Evolutionary conservation across 1,284 basidiomycete genomes (phyloP).

Genomic region (Erythrobasidium hasegawianum): DNA sequence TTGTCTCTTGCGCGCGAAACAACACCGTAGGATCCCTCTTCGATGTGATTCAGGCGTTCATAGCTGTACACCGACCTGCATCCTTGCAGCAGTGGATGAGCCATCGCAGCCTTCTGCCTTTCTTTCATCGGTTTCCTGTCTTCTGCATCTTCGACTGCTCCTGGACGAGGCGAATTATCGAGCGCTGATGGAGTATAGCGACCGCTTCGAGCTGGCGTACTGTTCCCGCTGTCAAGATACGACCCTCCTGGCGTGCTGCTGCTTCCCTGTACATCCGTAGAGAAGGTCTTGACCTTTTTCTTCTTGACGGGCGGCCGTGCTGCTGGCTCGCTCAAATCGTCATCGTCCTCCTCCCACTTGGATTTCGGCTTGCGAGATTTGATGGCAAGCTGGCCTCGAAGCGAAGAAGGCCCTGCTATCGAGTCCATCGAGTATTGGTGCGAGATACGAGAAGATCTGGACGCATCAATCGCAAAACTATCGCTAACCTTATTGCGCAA

Average conservation of each 20-base stretch:
- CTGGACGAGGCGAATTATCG: slow-evolving; percentile 12
- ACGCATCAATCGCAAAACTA: too few species aligned
- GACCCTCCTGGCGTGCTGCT: slow-evolving; percentile 17
- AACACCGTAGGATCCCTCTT: slow-evolving; percentile 91
- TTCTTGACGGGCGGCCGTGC: slow-evolving; percentile 30
- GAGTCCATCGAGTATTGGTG: slow-evolving; percentile 6
- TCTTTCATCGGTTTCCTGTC: slow-evolving; percentile 8
- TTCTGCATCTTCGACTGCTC: neutral
- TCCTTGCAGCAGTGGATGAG: slow-evolving; percentile 38
- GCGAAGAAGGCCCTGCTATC: slow-evolving; percentile 4
- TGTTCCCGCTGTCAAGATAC: slow-evolving; percentile 4
- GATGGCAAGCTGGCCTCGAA: neutral
- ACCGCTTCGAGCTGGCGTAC: slow-evolving; percentile 11
- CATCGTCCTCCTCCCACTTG: slow-evolving; percentile 41
- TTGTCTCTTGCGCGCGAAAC: slow-evolving; percentile 94
- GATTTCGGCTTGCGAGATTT: slow-evolving; percentile 55
- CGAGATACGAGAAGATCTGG: too few species aligned
- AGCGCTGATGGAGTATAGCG: slow-evolving; percentile 8
- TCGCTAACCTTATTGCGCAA: too few species aligned
- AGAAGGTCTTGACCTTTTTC: slow-evolving; percentile 36
- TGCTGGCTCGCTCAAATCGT: slow-evolving; percentile 32
- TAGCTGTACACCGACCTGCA: slow-evolving; percentile 90
- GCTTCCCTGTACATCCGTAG: slow-evolving; percentile 22
- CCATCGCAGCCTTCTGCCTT: slow-evolving; percentile 30
- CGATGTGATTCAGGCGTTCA: slow-evolving; percentile 93